Percentiles rank a stretch among this genome's conserved stretches.
Conservation (phyloP, 495 filamentous ascomycete genomes). For the Sordaria brevicollis region DNA sequence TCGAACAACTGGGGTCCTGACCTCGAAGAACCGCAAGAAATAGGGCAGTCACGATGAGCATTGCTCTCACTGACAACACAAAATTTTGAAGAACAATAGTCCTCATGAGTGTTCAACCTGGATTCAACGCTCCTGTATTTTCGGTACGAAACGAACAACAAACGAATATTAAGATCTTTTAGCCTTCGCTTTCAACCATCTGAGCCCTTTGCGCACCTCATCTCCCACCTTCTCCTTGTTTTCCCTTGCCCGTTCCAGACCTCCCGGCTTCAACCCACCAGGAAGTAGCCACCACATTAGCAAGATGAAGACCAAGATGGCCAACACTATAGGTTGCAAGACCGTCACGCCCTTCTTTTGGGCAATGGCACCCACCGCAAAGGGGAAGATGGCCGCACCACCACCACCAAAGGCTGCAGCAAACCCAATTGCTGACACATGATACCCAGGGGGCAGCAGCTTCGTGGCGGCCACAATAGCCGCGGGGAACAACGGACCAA, state of each 20-base stretch:
- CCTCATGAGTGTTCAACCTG: background rate
- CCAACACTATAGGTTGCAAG: constrained; percentile 66
- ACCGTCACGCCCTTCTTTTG: constrained; percentile 70
- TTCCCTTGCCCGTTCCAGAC: constrained; percentile 24
- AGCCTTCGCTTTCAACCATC: constrained; percentile 8
- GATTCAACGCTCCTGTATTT: background rate
- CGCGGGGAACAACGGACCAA: constrained; percentile 75
- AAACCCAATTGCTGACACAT: constrained; percentile 76
- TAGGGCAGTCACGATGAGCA: background rate
- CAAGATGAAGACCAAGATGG: constrained; percentile 49
- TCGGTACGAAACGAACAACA: background rate
- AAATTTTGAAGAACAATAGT: too few relatives aligned
- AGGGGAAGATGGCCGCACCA: constrained; percentile 73
- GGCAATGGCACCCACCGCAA: constrained; percentile 75
- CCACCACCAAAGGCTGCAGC: constrained; percentile 70
- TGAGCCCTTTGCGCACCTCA: constrained; percentile 2
- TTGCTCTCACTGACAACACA: background rate
- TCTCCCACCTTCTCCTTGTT: constrained; percentile 19
- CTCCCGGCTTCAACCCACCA: constrained; percentile 19
- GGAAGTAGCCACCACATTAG: constrained; percentile 39
- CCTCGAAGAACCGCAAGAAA: background rate
- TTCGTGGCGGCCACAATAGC: constrained; percentile 73
- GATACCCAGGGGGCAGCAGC: constrained; percentile 63
- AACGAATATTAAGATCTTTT: background rate
- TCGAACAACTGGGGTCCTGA: background rate